These are phyloP conservation scores for Camelina hispida DNA, from an alignment of 345 rosid genomes.

Conservation along the genomic window DNA sequence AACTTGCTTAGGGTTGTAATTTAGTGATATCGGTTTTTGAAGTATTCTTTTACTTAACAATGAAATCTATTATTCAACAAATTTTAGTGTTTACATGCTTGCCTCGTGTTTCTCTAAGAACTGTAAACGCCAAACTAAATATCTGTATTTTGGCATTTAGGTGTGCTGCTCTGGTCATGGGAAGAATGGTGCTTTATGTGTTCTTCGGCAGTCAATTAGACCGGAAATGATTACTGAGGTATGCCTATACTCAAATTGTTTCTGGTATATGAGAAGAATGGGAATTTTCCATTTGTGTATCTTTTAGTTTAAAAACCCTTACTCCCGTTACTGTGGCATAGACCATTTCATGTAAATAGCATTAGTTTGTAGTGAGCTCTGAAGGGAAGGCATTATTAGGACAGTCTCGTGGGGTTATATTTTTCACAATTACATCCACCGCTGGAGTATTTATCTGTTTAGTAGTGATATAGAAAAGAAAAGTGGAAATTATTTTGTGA, in stretches of 20 bases:
- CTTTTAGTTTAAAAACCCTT: neutral
- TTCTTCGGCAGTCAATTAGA: conserved; percentile 95
- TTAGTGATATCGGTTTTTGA: conserved; percentile 1
- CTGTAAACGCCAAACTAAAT: conserved; percentile 27
- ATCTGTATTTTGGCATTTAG: conserved; percentile 48
- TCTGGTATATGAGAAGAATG: conserved; percentile 26
- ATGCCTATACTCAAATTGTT: conserved; percentile 19
- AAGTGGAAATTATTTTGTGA: conserved; percentile 16
- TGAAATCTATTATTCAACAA: conserved; percentile 20
- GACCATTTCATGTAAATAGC: conserved; percentile 16
- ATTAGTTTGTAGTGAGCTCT: conserved; percentile 32
- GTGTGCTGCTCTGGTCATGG: conserved; percentile 99
- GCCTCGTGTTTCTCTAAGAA: conserved; percentile 22
- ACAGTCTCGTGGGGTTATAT: conserved; percentile 24
- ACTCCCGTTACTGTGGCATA: conserved; percentile 16
- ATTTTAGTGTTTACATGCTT: conserved; percentile 29
- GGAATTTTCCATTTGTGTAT: neutral
- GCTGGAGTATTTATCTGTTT: conserved; percentile 13
- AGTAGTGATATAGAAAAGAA: conserved; percentile 25
- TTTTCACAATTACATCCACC: conserved; percentile 16
- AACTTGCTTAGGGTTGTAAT: conserved; percentile 18
- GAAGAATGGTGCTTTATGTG: conserved; percentile 85
- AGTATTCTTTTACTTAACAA: conserved; percentile 10
- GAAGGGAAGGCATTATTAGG: conserved; percentile 24
- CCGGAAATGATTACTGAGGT: conserved; percentile 99